Evolutionary conservation across 306 rosid species (phyloP), one percentile per base, ranked within the genome.

Genomic region (Cotoneaster glaucophyllus): DNA sequence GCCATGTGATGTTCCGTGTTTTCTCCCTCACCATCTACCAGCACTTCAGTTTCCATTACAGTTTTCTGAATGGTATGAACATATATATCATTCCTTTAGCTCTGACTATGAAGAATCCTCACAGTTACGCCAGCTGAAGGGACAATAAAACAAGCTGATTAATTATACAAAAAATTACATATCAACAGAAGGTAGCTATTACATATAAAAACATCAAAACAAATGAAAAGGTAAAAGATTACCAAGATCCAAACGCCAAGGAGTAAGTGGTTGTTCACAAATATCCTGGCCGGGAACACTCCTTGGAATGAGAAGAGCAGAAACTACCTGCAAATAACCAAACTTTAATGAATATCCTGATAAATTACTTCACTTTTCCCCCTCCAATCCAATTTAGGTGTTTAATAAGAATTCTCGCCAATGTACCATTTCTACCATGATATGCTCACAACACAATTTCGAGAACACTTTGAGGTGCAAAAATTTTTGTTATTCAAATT

Each of bases 41-140:
- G 71, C 69, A 81, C 72, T 67, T 80, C 89, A 73, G 56, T 52
- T 44, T 87, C 89, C 97, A 87, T 87, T 50, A 77, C 74, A 72
- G 73, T 29, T 75, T 53, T 52, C 24, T 71, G 26, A 61, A 75
- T 25, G 41, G 48, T 74, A 68, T 57, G 22, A 43, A 50, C 31
- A 66, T 75, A 34, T 75, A 29, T 65, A 69, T 57, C 24, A 18
- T 75, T 25, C 84, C 81, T 73, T 80, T 76, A 64, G 41, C 67
- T 77, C 56, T 63, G 81, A 84, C 76, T 86, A 77, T 70, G 79
- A 79, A 77, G 63, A 28, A 53, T 58, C 64, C 71, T 61, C 78
- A 69, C 67, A 54, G 79, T 77, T 57, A 82, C 26, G 79, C 78
- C 58, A 67, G 71, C 67, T 21, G 17, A 62, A 70, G 73, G 25